Base-by-base conservation (phyloP, 2,329 filamentous ascomycete genomes). In the Hymenotorrendiella dingleyae region DNA sequence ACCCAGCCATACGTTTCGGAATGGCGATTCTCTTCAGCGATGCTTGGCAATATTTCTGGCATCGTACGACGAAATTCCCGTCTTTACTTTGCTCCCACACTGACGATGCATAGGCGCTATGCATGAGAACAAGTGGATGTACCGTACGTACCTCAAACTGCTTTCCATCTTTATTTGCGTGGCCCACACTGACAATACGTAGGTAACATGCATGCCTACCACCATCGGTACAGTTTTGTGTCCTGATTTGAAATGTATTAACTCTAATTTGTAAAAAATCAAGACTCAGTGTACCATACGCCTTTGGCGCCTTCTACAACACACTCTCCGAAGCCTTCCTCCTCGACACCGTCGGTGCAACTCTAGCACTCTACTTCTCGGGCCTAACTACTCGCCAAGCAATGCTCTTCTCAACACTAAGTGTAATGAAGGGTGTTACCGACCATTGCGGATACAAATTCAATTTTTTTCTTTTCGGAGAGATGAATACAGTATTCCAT, bases 41-140 rank as follows among this genome's bases (percentile, higher is more conserved):
- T 67, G 93, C 89, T 30, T 98, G 93, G 93, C 91, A 98, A 64
- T 98, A 98, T 69, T 95, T 96, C 67, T 74, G 91, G 57, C 93
- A 98, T 67, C 86, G 93, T 22, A 76, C 83, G 46, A 96, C 96
- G 90, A n/a, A n/a, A n/a, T n/a, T n/a, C n/a, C n/a, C n/a, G n/a
- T n/a, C n/a, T n/a, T n/a, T n/a, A n/a, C n/a, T n/a, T n/a, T n/a
- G n/a, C n/a, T n/a, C n/a, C n/a, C n/a, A n/a, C n/a, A n/a, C n/a
- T n/a, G n/a, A n/a, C n/a, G n/a, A n/a, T n/a, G n/a, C n/a, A n/a
- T n/a, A n/a, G n/a, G n/a, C 27, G 78, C 84, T 45, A 97, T 98
- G 93, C 93, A 98, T 67, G 74, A 91, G 71, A 96, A 96, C 70
- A 90, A 86, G 65, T 97, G 87, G 86, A 76, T 98, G 55, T 97